A percentile compares a stretch with the other conserved stretches of the same genome.
These are phyloP conservation scores for Paecilomyces fulvus DNA, from an alignment of 2,329 filamentous ascomycete genomes.

Conservation along the genomic window DNA sequence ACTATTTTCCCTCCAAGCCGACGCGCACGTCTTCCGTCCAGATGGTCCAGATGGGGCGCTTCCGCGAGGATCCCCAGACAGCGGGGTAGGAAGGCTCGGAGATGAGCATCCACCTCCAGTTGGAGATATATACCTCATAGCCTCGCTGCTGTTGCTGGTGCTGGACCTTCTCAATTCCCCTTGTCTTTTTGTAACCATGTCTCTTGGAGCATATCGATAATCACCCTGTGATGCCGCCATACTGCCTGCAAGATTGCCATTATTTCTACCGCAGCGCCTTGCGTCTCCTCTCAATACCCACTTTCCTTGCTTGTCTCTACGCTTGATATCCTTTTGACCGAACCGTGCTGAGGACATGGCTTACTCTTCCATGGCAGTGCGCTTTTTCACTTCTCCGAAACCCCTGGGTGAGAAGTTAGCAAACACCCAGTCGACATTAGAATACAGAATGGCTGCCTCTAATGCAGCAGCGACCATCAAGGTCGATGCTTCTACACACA, in stretches of 20 bases:
- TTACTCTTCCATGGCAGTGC: conserved; percentile 55
- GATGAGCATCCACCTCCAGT: neutral
- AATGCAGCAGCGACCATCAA: conserved; percentile 5
- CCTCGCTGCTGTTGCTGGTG: neutral
- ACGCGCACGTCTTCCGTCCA: neutral
- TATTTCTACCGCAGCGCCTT: conserved; percentile 89
- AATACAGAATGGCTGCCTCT: conserved; percentile 14
- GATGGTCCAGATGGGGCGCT: neutral
- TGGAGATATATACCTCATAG: neutral
- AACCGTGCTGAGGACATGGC: conserved; percentile 47
- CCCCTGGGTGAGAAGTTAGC: conserved; percentile 62
- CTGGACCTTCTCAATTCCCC: neutral
- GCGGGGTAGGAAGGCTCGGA: neutral
- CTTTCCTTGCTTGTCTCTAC: conserved; percentile 68
- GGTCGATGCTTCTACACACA: conserved; percentile 19
- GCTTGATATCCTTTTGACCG: conserved; percentile 38
- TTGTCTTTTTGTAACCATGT: neutral
- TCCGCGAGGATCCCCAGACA: neutral
- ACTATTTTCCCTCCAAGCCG: neutral
- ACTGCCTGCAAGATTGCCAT: conserved; percentile 78
- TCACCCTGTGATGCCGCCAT: conserved; percentile 59
- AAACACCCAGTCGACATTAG: conserved; percentile 17
- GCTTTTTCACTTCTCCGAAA: conserved; percentile 62
- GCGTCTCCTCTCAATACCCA: conserved; percentile 75
- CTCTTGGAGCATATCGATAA: neutral